A percentile compares a stretch with the other conserved stretches of the same genome.
These are phyloP conservation scores for Fraxinus baroniana DNA, from an alignment of 305 asterid genomes.

Conservation along the genomic window DNA sequence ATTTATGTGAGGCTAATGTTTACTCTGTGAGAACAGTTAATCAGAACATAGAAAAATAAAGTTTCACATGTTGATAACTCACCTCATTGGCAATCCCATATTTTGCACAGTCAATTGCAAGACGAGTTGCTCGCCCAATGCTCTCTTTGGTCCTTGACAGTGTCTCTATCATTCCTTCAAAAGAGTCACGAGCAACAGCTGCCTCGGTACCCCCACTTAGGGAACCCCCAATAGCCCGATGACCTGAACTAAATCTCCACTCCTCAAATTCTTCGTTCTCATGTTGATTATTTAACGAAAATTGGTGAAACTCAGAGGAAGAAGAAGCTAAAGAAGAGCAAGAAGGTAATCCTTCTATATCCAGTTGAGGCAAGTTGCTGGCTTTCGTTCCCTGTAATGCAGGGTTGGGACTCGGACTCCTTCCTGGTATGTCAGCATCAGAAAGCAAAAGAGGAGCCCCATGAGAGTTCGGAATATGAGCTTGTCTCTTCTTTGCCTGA, in stretches of 20 bases:
- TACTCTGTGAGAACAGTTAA: background rate
- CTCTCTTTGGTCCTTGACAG: slow-evolving; percentile 96
- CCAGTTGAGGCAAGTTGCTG: slow-evolving; percentile 42
- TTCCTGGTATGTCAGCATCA: slow-evolving; percentile 45
- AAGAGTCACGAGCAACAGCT: slow-evolving; percentile 95
- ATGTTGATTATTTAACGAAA: slow-evolving; percentile 47
- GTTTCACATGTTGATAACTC: slow-evolving; percentile 20
- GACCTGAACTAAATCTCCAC: slow-evolving; percentile 64
- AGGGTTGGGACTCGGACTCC: slow-evolving; percentile 47
- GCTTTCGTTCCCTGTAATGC: slow-evolving; percentile 48
- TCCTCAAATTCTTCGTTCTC: slow-evolving; percentile 68
- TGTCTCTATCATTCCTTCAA: slow-evolving; percentile 98
- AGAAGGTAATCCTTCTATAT: slow-evolving; percentile 40
- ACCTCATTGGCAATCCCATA: slow-evolving; percentile 92
- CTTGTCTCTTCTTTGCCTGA: slow-evolving; percentile 74
- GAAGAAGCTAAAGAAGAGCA: slow-evolving; percentile 35
- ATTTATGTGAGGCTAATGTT: background rate
- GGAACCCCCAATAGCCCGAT: slow-evolving; percentile 57
- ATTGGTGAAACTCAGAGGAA: slow-evolving; percentile 43
- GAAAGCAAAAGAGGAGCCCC: slow-evolving; percentile 41
- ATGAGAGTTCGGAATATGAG: slow-evolving; percentile 50
- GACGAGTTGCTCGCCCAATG: slow-evolving; percentile 95
- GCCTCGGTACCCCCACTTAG: slow-evolving; percentile 93
- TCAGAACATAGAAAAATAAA: background rate
- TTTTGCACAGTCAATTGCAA: slow-evolving; percentile 95